These are phyloP conservation scores for Kurtzmaniella quercitrusa DNA, from an alignment of 1,139 yeast species.

Conservation along the genomic window DNA sequence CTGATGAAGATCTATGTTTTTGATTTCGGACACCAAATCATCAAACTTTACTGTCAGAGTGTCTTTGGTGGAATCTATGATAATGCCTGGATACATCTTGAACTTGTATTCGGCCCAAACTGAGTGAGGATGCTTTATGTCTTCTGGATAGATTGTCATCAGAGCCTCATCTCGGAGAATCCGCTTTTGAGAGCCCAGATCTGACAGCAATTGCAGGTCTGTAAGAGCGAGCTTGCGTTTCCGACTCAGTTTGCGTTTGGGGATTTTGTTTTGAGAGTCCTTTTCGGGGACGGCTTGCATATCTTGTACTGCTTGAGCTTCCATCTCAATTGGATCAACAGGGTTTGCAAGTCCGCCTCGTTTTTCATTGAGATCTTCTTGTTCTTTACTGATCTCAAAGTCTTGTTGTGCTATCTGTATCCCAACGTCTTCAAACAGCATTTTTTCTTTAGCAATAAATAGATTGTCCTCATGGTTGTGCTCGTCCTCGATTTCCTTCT, in stretches of 20 bases:
- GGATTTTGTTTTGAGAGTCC: too few species aligned
- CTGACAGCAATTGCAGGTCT: background rate
- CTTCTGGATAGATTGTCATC: constrained; percentile 14
- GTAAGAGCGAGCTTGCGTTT: background rate
- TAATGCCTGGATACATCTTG: constrained; percentile 31
- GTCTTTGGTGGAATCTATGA: constrained; percentile 17
- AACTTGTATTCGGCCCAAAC: constrained; percentile 38
- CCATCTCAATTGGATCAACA: too few species aligned
- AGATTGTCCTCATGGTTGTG: constrained; percentile 1
- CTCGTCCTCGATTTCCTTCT: constrained; percentile 2
- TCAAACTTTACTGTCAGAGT: constrained; percentile 29
- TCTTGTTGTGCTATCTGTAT: background rate
- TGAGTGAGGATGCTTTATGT: constrained; percentile 17
- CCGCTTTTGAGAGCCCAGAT: background rate
- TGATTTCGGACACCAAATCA: constrained; percentile 27
- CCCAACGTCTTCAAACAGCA: constrained; percentile 8
- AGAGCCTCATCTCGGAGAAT: constrained; percentile 19
- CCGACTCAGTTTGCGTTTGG: constrained; percentile 3
- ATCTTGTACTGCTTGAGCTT: too few species aligned
- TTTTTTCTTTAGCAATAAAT: constrained; percentile 7
- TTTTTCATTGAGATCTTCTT: background rate
- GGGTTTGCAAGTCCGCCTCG: too few species aligned
- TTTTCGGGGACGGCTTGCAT: too few species aligned
- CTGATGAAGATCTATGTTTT: constrained; percentile 25
- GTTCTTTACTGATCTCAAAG: background rate